Conservation (phyloP, 139 green algal genomes). For the Haematococcus lacustris region DNA sequence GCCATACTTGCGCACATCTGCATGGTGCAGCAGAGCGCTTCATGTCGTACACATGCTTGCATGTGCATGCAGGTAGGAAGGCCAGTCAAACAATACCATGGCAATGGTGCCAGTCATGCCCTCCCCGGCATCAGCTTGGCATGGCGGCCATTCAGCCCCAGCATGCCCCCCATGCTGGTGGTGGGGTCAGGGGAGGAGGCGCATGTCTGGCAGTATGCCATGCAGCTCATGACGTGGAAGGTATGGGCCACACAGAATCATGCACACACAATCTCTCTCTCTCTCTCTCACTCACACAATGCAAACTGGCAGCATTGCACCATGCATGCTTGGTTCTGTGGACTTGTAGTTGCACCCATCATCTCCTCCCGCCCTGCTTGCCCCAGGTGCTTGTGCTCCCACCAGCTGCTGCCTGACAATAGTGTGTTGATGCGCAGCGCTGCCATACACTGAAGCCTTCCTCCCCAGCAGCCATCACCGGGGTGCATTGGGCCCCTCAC, state of each 20-base stretch:
- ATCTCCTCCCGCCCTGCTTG: slow-evolving; percentile 1
- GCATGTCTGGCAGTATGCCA: slow-evolving; percentile 32
- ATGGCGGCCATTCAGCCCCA: slow-evolving; percentile 26
- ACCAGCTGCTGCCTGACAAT: background rate
- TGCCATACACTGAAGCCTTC: slow-evolving; percentile 2
- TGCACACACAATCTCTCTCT: background rate
- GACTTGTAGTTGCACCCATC: background rate
- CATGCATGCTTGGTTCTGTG: background rate
- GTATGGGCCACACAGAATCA: slow-evolving; percentile 1
- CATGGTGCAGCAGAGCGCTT: too few species aligned
- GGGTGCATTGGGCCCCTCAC: slow-evolving; percentile 35
- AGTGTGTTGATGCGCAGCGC: slow-evolving; percentile 4
- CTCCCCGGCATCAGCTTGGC: slow-evolving; percentile 9
- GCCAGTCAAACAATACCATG: too few species aligned
- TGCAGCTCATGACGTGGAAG: slow-evolving; percentile 33
- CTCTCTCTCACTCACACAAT: background rate
- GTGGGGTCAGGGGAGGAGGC: slow-evolving; percentile 9
- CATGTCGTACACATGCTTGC: too few species aligned
- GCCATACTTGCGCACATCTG: too few species aligned
- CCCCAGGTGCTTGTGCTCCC: background rate
- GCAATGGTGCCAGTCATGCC: too few species aligned
- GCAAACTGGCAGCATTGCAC: background rate
- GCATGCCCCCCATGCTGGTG: slow-evolving; percentile 33
- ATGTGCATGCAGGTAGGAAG: too few species aligned
- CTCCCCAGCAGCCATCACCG: background rate